Base-by-base conservation (phyloP, 2,329 filamentous ascomycete species). In the Fusarium transvaalense region DNA sequence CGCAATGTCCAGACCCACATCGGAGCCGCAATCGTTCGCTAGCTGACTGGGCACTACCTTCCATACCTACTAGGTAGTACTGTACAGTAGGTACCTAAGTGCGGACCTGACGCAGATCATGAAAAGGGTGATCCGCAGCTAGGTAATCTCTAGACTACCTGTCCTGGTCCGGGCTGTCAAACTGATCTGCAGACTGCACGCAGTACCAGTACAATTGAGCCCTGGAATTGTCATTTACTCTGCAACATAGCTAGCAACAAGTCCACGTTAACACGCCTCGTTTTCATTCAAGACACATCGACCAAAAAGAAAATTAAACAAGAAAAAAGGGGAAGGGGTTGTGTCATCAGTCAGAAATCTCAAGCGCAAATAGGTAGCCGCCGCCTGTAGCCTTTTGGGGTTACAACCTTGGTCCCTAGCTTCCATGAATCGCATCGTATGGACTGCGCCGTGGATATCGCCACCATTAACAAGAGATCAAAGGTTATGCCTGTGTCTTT, bases 11-110 rank as follows among this genome's bases (percentile, higher is more conserved):
- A 23, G 67, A 50, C 69, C 72, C 72, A 74, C 72, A 46, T 74
- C 72, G 72, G 72, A 74, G 61, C 72, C 72, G 72, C 72, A 74
- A 69, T 69, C 62, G 57, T 58, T 66, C 13, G 15, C 19, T 54
- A 41, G 43, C 63, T 68, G 72, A n/a, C n/a, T n/a, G n/a, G n/a
- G n/a, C n/a, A n/a, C n/a, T n/a, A n/a, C n/a, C n/a, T n/a, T n/a
- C n/a, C n/a, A n/a, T n/a, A n/a, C n/a, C n/a, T n/a, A n/a, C n/a
- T n/a, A n/a, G n/a, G n/a, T n/a, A n/a, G n/a, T n/a, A n/a, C n/a
- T n/a, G n/a, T n/a, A n/a, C n/a, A n/a, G n/a, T n/a, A n/a, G n/a
- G n/a, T n/a, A n/a, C n/a, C n/a, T n/a, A n/a, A n/a, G n/a, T n/a
- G n/a, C n/a, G n/a, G n/a, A n/a, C n/a, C n/a, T n/a, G n/a, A 63